Evolutionary conservation across 228 moss, liverwort and hornwort species (phyloP).

Genomic region (Sphagnum fallax): DNA sequence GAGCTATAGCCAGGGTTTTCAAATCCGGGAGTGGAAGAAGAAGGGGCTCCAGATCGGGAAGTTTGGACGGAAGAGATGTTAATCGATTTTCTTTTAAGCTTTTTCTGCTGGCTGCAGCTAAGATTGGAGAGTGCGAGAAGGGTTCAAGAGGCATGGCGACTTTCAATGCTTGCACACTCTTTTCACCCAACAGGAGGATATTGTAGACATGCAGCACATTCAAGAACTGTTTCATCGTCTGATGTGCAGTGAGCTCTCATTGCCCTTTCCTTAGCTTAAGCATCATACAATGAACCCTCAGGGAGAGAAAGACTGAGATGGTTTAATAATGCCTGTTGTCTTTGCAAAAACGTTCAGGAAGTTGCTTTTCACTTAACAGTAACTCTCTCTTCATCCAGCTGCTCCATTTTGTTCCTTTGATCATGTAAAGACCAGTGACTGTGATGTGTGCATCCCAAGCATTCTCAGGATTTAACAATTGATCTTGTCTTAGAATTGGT

Average conservation of each 20-base stretch:
- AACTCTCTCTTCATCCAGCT: background rate
- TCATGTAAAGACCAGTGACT: no score
- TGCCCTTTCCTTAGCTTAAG: background rate
- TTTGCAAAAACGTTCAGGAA: background rate
- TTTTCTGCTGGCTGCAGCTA: conserved; percentile 11
- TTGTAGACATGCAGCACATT: background rate
- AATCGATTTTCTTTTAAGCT: no score
- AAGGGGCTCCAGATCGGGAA: no score
- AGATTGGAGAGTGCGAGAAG: conserved; percentile 13
- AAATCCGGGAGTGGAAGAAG: no score
- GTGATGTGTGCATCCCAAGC: no score
- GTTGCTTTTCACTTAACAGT: background rate
- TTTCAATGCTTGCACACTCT: conserved; percentile 1
- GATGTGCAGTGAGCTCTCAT: conserved; percentile 7
- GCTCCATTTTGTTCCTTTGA: no score
- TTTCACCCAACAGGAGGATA: background rate
- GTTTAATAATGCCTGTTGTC: no score
- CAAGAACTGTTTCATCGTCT: background rate
- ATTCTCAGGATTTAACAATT: no score
- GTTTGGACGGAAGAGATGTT: no score
- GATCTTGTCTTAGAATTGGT: background rate
- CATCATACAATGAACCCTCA: background rate
- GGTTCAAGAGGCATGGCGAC: conserved; percentile 21
- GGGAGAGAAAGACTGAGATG: background rate
- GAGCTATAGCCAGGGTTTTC: no score